phyloP scores from a whole-genome alignment of 1,139 yeast genomes.

The Kazachstania sp. region DNA sequence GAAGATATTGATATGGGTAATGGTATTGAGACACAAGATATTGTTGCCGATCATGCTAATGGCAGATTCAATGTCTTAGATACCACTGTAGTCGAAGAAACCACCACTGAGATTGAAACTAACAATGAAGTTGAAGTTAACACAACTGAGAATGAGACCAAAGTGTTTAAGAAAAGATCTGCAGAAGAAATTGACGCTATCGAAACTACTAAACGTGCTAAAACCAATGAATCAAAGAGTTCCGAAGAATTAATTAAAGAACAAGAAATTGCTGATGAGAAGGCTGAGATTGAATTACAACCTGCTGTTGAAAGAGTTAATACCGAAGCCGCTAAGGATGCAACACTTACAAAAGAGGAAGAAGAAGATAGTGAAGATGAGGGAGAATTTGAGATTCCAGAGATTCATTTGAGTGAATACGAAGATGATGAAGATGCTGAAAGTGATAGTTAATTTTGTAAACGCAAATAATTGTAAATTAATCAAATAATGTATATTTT shows the following conservation, averaged over 20 bases:
- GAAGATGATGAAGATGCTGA: conserved; percentile 18
- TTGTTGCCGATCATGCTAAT: neutral
- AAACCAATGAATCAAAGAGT: neutral
- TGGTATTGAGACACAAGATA: neutral
- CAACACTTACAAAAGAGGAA: conserved; percentile 1
- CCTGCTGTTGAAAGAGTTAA: conserved; percentile 2
- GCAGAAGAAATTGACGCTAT: conserved; percentile 5
- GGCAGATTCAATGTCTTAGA: neutral
- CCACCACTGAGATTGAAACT: neutral
- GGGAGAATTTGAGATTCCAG: conserved; percentile 53
- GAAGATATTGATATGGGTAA: conserved; percentile 7
- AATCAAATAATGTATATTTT: no score
- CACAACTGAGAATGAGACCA: conserved; percentile 6
- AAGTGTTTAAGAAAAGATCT: conserved; percentile 14
- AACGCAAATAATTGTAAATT: neutral
- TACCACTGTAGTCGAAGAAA: neutral
- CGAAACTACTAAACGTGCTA: conserved; percentile 6
- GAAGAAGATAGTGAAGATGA: conserved; percentile 11
- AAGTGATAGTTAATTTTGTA: conserved; percentile 1
- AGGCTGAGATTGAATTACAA: neutral
- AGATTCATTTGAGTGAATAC: conserved; percentile 39
- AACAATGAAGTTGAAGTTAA: neutral
- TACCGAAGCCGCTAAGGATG: neutral
- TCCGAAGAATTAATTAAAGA: neutral
- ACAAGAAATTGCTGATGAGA: conserved; percentile 3